These are phyloP conservation scores for Pichia paraexigua DNA, from an alignment of 805 yeast species.

Conservation along the genomic window DNA sequence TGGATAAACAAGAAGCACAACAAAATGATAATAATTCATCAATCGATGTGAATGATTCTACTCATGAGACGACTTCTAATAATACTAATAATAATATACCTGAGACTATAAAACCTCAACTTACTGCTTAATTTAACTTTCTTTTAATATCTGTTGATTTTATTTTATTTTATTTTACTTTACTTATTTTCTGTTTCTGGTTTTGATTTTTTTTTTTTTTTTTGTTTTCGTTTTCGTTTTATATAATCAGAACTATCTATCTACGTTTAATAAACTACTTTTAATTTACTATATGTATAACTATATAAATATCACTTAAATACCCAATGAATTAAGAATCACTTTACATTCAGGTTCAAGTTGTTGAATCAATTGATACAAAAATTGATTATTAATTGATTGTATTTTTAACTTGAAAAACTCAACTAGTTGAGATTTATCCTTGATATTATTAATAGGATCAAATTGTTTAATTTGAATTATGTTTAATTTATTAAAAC, in stretches of 20 bases:
- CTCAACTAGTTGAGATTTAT: slow-evolving; percentile 27
- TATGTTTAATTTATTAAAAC: slow-evolving; percentile 64
- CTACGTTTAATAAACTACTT: not conserved
- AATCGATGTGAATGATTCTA: not conserved
- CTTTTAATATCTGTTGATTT: not conserved
- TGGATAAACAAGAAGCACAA: slow-evolving; percentile 6
- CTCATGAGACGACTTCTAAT: not conserved
- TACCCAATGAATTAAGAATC: slow-evolving; percentile 1
- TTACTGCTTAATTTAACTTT: not conserved
- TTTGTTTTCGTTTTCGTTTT: not conserved
- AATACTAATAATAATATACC: not conserved
- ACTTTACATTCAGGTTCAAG: slow-evolving; percentile 6
- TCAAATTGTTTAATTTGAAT: slow-evolving; percentile 58
- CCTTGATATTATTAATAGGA: slow-evolving; percentile 49
- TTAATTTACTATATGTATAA: not conserved
- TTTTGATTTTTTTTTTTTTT: not conserved
- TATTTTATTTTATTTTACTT: too few species aligned
- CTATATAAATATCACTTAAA: not conserved
- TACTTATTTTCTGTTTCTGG: too few species aligned
- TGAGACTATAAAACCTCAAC: not conserved
- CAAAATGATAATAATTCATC: not conserved
- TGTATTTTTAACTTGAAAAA: slow-evolving; percentile 22
- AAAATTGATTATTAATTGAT: slow-evolving; percentile 1
- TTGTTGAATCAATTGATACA: not conserved
- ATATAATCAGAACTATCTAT: not conserved